Base-by-base conservation (phyloP, 2,329 filamentous ascomycete genomes). In the Diplodia scrobiculata region DNA sequence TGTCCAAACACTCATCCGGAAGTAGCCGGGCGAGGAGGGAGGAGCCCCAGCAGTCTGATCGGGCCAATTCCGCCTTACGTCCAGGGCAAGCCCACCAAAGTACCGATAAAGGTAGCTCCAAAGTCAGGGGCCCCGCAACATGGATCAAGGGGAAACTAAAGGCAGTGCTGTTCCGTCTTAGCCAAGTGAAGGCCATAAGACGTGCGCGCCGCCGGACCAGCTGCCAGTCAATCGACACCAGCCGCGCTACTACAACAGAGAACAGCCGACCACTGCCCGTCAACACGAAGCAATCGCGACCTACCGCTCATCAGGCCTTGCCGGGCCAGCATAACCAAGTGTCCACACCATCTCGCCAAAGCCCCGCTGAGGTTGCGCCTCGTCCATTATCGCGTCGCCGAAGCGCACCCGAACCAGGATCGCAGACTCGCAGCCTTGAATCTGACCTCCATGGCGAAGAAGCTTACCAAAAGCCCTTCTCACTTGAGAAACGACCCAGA, bases 341-440 rank as follows among this genome's bases (percentile, higher is more conserved):
- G 9, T 25, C 38, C 13, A 27, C 9, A 2, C 3, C 2, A 21
- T 48, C 55, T 5, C 38, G 38, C 21, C 55, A 27, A 34, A 60
- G n/a, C 27, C 38, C 14, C 5, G 55, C 29, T 13, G 25, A 13
- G 5, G 11, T 48, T 3, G 25, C 45, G 3, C 38, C 55, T 17
- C 17, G 25, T 6, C 34, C 51, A 17, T 27, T 29, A 6, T 25
- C 38, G 11, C 62, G 62, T n/a, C 52, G 62, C 34, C 50, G 36
- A 53, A 66, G 63, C 25, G 53, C 52, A 6, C 53, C 63, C 11
- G 63, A 66, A 21, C 38, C 55, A 25, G 27, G 32, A 51, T 25
- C 14, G n/a, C 41, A 45, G n/a, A 6, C 41, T n/a, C 25, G 25
- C 48, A 41, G 32, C 32, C 27, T 13, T 32, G 29, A 32, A 5